Evolutionary conservation across 106 monocot genomes (phyloP), one percentile per base, ranked within the genome.

Genomic region (Amphibolis antarctica): DNA sequence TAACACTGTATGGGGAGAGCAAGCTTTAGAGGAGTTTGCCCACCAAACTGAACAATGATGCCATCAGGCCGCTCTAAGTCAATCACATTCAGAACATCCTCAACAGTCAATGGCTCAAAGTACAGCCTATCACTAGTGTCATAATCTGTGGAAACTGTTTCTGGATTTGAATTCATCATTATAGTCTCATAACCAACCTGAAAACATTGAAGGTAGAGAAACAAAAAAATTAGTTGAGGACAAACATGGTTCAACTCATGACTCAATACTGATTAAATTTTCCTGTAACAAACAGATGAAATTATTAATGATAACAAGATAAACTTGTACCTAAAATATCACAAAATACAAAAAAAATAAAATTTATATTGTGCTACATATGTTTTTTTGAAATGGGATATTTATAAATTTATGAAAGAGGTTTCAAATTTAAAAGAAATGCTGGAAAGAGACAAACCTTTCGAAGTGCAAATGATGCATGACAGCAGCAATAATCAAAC

Each of bases 141-240:
- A 44, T 96, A 96, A 75, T 96, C 96, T 11, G 96, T 96, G 14
- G 96, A 96, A 10, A 96, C 96, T 10, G 96, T 96, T 66, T 96
- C 96, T 24, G 96, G 96, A 64, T 96, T 96, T 51, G 96, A 96
- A 68, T 96, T 96, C 96, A 96, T 82, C 96, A 96, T 96, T 24
- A 96, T 96, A 53, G 96, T 90, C 65, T 96, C 96, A 65, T 82
- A 90, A 53, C 83, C 96, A 66, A 52, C 79, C 94, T 96, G 76
- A 55, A 57, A 26, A 10, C 7, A 26, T 57, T 27, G 14, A 6
- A 6, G 28, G 23, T 57, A 57, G 57, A 28, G 28, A 29, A 14
- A 15, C 14, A 15, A 14, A 57, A 15, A 14, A 57, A 57, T 28
- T 28, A 28, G 29, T 23, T 57, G 14, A 12, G 3, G 25, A 13